Evolutionary conservation across 805 yeast genomes (phyloP).

Genomic region (Metschnikowia noctiluminum): DNA sequence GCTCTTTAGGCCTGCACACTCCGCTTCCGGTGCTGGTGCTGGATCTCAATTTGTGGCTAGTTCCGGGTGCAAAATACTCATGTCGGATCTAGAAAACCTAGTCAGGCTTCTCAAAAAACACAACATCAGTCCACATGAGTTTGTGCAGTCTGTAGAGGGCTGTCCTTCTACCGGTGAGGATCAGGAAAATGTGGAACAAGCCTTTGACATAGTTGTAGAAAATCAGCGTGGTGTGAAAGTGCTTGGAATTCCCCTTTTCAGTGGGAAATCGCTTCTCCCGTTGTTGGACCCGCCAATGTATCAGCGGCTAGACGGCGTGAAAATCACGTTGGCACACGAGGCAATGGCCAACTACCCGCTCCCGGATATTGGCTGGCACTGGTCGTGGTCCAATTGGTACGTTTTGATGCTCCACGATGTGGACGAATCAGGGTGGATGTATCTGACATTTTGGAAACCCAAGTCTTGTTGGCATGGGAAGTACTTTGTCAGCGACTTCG

Average conservation of each 20-base stretch:
- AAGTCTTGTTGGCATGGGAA: constrained; percentile 60
- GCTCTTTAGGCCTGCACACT: no score
- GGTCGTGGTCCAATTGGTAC: constrained; percentile 73
- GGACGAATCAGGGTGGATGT: constrained; percentile 86
- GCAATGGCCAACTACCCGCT: constrained; percentile 38
- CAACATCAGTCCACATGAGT: constrained; percentile 9
- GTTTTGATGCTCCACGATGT: constrained; percentile 67
- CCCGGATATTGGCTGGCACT: constrained; percentile 60
- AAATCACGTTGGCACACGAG: constrained; percentile 25
- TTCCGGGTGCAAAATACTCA: background rate
- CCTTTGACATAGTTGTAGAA: constrained; percentile 46
- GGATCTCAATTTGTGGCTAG: background rate
- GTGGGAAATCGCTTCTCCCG: constrained; percentile 44
- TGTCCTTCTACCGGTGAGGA: background rate
- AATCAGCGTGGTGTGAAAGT: constrained; percentile 53
- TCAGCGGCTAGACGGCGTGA: constrained; percentile 42
- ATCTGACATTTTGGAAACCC: constrained; percentile 42
- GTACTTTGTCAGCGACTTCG: constrained; percentile 54
- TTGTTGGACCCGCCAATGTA: constrained; percentile 49
- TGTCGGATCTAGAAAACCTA: constrained; percentile 6
- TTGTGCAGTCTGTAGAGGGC: background rate
- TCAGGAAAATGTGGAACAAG: constrained; percentile 3
- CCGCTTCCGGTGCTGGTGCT: background rate
- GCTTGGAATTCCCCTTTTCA: constrained; percentile 50
- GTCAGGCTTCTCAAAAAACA: constrained; percentile 8